Evolutionary conservation across 345 rosid species (phyloP), one percentile per base, ranked within the genome.

Genomic region (Cardamine resedifolia): DNA sequence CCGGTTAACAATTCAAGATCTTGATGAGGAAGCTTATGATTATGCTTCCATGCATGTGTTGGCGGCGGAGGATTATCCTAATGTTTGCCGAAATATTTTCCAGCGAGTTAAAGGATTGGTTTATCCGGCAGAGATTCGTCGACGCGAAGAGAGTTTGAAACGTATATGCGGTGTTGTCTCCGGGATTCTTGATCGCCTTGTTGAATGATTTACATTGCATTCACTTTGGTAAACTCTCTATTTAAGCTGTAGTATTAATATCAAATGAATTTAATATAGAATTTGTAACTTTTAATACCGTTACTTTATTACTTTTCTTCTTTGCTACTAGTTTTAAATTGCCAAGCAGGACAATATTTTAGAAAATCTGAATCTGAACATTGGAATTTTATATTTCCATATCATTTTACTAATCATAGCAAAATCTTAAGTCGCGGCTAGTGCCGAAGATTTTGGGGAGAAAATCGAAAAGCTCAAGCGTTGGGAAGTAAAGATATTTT

Each of bases 21-120:
- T 90, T 68, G 81, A 26, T 9, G 16, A 31, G 18, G 96, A 93
- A 76, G 61, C 78, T 3, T 87, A 82, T 71, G 96, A 90, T 65
- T 83, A 82, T 20, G 98, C 92, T n/a, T 86, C 79, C 72, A 72
- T 90, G 83, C 86, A 90, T 53, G 66, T 84, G 1, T 58, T 80
- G 81, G 98, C 92, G 0, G 92, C 96, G 7, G 71, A 76, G 7
- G 97, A 90, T 68, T 89, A 90, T 56, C 95, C 92, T 2, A 84
- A 73, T 23, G 90, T 79, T 39, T 93, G 98, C 62, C 90, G 27
- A 27, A 84, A 86, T 69, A 79, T 80, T 0, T 93, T 90, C 58
- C 78, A 80, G 59, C 77, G 83, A 79, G 71, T 47, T 38, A 70
- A 73, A 4, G 83, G 85, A 1, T 20, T 85, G 80, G 75, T 57